Conservation (phyloP, 352 stramenopile genomes). For the Pythium dissimile region DNA sequence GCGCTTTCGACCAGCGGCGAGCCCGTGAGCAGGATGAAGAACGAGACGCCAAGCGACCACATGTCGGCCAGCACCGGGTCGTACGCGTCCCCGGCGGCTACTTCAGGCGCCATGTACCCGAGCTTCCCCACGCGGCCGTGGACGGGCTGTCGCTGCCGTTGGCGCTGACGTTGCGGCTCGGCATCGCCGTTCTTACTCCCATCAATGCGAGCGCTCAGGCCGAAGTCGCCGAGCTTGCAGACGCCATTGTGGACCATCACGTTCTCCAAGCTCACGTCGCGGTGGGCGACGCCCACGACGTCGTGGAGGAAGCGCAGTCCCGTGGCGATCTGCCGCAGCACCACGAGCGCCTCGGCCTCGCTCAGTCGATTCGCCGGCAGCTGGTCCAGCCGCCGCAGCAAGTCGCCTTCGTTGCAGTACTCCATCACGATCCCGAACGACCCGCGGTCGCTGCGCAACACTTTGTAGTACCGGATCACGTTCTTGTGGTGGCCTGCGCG, state of each 20-base stretch:
- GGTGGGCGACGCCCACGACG: constrained; percentile 25
- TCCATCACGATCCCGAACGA: constrained; percentile 29
- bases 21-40: constrained; percentile 27
- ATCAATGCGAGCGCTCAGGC: constrained; percentile 15
- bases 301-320: constrained; percentile 27
- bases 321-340: constrained; percentile 18
- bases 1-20: constrained; percentile 19
- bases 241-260: constrained; percentile 25
- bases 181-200: background rate
- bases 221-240: constrained; percentile 36
- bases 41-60: constrained; percentile 26
- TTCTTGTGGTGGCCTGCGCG: constrained; percentile 22
- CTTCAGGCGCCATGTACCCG: constrained; percentile 28
- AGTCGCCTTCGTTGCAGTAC: constrained; percentile 32
- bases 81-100: constrained; percentile 7
- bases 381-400: constrained; percentile 21
- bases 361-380: constrained; percentile 16
- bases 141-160: background rate
- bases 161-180: too few relatives aligned
- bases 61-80: constrained; percentile 21
- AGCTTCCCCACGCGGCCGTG: constrained; percentile 25
- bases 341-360: constrained; percentile 9
- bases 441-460: constrained; percentile 13
- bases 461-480: constrained; percentile 18
- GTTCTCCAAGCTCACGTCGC: constrained; percentile 32